phyloP scores from a whole-genome alignment of 2,329 filamentous ascomycete genomes.

The Xylaria sp. region DNA sequence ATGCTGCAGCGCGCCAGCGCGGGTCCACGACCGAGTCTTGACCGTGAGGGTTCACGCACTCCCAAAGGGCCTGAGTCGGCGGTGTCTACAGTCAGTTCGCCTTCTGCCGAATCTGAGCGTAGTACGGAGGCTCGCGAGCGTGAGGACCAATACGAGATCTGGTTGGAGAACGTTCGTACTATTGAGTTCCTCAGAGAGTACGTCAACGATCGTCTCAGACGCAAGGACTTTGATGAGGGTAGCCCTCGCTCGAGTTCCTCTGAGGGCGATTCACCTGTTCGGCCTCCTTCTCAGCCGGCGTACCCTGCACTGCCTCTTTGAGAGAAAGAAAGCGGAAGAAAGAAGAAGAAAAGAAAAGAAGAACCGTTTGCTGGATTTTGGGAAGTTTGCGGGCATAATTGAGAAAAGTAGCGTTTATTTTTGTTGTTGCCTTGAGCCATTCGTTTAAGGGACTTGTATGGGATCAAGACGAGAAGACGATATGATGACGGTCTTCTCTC shows the following conservation, averaged over 20 bases:
- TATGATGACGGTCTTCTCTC: neutral
- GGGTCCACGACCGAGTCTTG: slow-evolving; percentile 55
- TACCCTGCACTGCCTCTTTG: slow-evolving; percentile 51
- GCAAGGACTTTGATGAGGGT: slow-evolving; percentile 61
- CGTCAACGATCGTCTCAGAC: slow-evolving; percentile 67
- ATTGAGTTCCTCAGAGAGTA: slow-evolving; percentile 71
- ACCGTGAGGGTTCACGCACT: slow-evolving; percentile 55
- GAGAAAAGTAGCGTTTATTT: slow-evolving; percentile 10
- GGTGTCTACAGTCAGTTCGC: slow-evolving; percentile 62
- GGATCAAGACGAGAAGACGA: slow-evolving; percentile 13
- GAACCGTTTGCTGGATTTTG: neutral
- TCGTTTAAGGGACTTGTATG: slow-evolving; percentile 3
- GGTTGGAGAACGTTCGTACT: slow-evolving; percentile 73
- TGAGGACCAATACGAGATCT: slow-evolving; percentile 71
- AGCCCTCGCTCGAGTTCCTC: slow-evolving; percentile 50
- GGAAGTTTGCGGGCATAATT: neutral
- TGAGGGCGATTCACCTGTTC: slow-evolving; percentile 46
- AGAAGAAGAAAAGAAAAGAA: neutral
- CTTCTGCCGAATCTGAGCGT: slow-evolving; percentile 65
- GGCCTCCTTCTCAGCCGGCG: slow-evolving; percentile 50
- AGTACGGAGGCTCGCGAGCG: slow-evolving; percentile 56
- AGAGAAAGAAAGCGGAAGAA: neutral
- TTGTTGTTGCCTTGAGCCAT: neutral
- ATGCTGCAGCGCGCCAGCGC: slow-evolving; percentile 71
- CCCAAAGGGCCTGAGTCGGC: slow-evolving; percentile 58